phyloP scores from a whole-genome alignment of 176 grass and related monocot species.

The Alopecurus myosuroides region DNA sequence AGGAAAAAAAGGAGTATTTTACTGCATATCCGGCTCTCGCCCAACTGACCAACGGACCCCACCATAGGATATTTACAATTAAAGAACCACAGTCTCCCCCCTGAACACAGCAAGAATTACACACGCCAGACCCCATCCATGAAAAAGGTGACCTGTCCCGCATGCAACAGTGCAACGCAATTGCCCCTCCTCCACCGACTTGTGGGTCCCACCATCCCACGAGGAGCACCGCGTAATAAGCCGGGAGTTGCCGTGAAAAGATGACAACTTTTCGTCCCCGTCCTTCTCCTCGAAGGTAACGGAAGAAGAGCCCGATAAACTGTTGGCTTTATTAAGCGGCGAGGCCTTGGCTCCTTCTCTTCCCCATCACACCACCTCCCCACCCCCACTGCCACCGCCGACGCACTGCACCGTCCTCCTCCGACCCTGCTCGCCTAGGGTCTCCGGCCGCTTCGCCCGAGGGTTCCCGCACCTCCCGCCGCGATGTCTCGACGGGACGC shows the following conservation, averaged over 20 bases:
- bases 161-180: background rate
- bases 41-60: background rate
- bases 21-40: background rate
- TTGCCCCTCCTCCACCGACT: background rate
- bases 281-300: constrained; percentile 22
- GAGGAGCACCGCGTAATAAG: background rate
- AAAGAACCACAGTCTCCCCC: background rate
- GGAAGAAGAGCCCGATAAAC: constrained; percentile 14
- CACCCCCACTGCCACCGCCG: background rate
- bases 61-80: background rate
- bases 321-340: no score
- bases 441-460: background rate
- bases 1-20: no score
- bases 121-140: background rate
- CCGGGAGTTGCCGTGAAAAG: background rate
- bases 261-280: background rate
- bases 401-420: background rate
- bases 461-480: background rate
- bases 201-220: fast-evolving
- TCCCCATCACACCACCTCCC: background rate
- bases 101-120: background rate
- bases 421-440: background rate
- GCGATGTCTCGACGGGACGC: background rate
- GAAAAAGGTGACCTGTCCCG: background rate
- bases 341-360: background rate